Evolutionary conservation across 345 rosid genomes (phyloP), one percentile per base, ranked within the genome.

Genomic region (Kandelia obovata): DNA sequence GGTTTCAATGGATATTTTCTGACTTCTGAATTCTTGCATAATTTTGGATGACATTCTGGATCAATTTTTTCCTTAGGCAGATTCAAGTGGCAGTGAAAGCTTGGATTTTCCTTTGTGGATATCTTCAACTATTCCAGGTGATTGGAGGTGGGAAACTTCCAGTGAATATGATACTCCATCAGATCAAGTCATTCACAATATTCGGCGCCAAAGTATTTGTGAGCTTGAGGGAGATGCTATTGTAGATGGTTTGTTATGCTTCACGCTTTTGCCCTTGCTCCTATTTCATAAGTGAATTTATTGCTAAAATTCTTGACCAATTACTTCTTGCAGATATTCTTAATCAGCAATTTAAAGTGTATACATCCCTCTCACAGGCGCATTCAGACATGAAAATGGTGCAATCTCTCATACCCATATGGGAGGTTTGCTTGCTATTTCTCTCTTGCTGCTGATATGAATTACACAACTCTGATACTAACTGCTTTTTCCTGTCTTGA

Each of bases 161-260:
- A 74, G 65, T 74, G 90, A 83, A 69, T 73, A 71, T 52, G 82
- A 80, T 62, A 73, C 77, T 55, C 72, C 77, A 30, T 80, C 81
- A 64, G 78, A 78, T 65, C 88, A 74, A 73, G 79, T 77, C 35
- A 66, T 35, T 71, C 68, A 62, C 60, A 65, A 60, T 35, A 73
- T 83, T 68, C 84, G 78, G 75, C 95, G 89, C 62, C 93, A 87
- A 78, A 89, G 96, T 71, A 69, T 82, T 63, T 91, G 97, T 79
- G 92, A 89, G 75, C 99, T 94, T 71, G 99, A 94, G 86, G 97
- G 93, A 78, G 99, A 94, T 83, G 74, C 92, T 73, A 74, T 71
- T 26, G 67, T 88, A 21, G 85, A 81, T 78, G 97, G 99, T 94
- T 80, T 70, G 85, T 76, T 23, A 60, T 62, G 30, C 43, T 62